Base-by-base conservation (phyloP, 257 asterid species). In the Knoxia roxburghii region DNA sequence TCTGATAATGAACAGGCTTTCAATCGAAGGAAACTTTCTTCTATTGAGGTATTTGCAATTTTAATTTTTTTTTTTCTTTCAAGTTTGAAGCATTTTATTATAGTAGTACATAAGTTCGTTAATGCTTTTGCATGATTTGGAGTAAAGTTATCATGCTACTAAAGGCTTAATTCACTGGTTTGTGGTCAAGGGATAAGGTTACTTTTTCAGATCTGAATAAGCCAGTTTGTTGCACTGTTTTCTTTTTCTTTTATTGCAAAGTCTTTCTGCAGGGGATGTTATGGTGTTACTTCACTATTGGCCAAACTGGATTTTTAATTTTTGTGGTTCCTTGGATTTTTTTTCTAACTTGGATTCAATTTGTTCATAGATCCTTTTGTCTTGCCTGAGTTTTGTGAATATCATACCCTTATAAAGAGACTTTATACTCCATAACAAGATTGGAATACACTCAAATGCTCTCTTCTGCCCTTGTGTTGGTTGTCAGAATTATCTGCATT, bases 1-100 rank as follows among this genome's bases (percentile, higher is more conserved):
- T 82, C 79, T 54, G 80, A 84, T 26, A 21, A 14, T 30, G 81
- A 68, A 29, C 61, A 73, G 0, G 80, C 69, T 0, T 93, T 90
- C 51, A 76, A 74, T 77, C 63, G 35, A 18, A 48, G 74, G 27
- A 91, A 76, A 58, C 97, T 93, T 45, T 69, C 88, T 77, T 70
- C 96, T 3, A 85, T 90, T 77, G 89, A 93, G 99, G 99, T 92
- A 71, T 26, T 24, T 40, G 24, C 2, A 9, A 26, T 24, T 2
- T 1, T 1, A 4, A 59, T 14, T 49, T 17, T 46, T 9, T 40
- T 43, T 37, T 56, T 15, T 12, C 55, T 33, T n/a, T 48, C n/a
- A 26, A n/a, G n/a, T 50, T 37, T 17, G 45, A 17, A 12, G 9
- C n/a, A 12, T 20, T n/a, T 30, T 20, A 18, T 48, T n/a, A n/a